Evolutionary conservation across 192 early-diverging fungal species (phyloP).

Genomic region (Entomortierella lignicola): DNA sequence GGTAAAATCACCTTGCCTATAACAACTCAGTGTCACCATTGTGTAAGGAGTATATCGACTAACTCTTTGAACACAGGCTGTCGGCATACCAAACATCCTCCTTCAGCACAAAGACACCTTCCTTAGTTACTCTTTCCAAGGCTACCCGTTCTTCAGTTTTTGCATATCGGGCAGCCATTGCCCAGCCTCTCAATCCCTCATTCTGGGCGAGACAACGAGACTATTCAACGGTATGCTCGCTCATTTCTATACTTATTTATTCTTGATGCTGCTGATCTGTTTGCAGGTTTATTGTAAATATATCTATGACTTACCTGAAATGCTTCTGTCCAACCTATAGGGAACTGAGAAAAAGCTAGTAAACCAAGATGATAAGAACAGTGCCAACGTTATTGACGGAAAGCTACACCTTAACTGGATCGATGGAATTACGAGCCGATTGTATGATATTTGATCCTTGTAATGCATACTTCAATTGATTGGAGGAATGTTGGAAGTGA

Average conservation of each 20-base stretch:
- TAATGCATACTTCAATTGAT: neutral
- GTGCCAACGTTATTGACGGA: constrained; percentile 10
- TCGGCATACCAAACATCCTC: neutral
- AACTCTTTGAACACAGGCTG: neutral
- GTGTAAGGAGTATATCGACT: no score
- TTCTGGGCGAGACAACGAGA: constrained; percentile 1
- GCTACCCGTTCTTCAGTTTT: neutral
- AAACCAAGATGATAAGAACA: constrained; percentile 16
- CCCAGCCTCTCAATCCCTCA: neutral
- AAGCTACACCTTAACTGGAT: constrained; percentile 45
- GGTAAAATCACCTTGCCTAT: constrained; percentile 16
- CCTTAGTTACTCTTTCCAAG: neutral
- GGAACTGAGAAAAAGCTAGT: neutral
- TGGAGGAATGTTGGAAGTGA: neutral
- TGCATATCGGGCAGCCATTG: neutral
- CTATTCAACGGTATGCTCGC: constrained; percentile 8
- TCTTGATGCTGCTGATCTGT: no score
- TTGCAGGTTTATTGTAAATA: no score
- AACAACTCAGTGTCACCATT: neutral
- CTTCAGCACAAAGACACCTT: neutral
- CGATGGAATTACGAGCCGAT: constrained; percentile 41
- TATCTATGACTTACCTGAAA: no score
- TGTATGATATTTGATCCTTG: constrained; percentile 12
- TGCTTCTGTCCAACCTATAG: no score
- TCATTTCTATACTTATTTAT: no score